phyloP scores from a whole-genome alignment of 2,329 filamentous ascomycete species.

The Cercospora citrullina region DNA sequence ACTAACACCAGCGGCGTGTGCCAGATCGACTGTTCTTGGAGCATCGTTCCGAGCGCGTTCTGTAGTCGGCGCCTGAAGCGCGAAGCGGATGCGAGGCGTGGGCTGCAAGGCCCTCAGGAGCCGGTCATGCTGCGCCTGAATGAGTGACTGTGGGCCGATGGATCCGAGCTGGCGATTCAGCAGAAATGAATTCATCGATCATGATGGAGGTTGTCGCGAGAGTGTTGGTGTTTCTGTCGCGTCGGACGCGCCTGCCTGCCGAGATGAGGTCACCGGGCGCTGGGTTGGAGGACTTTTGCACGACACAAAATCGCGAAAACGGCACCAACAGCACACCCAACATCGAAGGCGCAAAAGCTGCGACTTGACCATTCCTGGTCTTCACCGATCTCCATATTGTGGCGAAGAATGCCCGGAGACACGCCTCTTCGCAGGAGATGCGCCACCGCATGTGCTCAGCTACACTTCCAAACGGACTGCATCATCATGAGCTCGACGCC shows the following conservation, averaged over 20 bases:
- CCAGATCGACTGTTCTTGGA: slow-evolving; percentile 14
- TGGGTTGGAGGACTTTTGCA: not conserved
- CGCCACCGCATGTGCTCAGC: not conserved
- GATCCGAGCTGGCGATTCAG: slow-evolving; percentile 74
- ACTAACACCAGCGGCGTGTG: slow-evolving; percentile 75
- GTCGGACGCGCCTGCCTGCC: not conserved
- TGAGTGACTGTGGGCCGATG: slow-evolving; percentile 63
- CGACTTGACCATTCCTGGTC: not conserved
- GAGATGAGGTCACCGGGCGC: not conserved
- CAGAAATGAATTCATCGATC: slow-evolving; percentile 69
- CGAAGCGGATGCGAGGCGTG: slow-evolving; percentile 67
- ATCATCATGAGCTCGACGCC: not conserved
- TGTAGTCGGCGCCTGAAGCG: slow-evolving; percentile 57
- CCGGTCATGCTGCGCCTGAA: slow-evolving; percentile 63
- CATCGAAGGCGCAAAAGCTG: not conserved
- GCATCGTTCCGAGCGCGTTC: slow-evolving; percentile 26
- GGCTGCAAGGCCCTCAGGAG: slow-evolving; percentile 70
- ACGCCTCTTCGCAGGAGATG: not conserved
- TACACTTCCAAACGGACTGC: not conserved
- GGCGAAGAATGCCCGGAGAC: not conserved
- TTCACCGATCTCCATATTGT: not conserved
- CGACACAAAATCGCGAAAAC: not conserved
- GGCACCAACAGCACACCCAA: not conserved
- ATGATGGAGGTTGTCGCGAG: not conserved
- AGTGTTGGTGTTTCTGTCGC: not conserved